A percentile compares a stretch with the other conserved stretches of the same genome.
Conservation (phyloP, 306 rosid genomes). For the Crotalaria pallida region DNA sequence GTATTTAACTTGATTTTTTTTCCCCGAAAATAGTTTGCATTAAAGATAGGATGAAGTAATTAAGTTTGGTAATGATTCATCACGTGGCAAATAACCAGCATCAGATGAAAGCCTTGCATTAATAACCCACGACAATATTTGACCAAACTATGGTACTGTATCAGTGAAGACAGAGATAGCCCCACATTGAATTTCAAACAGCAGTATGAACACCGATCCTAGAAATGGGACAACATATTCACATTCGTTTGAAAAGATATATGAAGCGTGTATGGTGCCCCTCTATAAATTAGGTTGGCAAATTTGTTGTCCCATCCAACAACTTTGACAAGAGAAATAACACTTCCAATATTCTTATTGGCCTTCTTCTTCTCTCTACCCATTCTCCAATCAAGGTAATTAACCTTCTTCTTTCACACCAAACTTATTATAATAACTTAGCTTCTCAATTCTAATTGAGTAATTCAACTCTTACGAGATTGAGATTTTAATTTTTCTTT, state of each 20-base stretch:
- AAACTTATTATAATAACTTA: too few relatives aligned
- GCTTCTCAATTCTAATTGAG: too few relatives aligned
- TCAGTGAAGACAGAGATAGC: slow-evolving; percentile 1
- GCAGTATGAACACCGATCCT: slow-evolving; percentile 13
- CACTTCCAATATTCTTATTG: not conserved
- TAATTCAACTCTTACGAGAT: not conserved
- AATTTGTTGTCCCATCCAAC: not conserved
- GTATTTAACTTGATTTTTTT: too few relatives aligned
- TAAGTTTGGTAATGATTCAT: too few relatives aligned
- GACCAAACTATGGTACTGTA: slow-evolving; percentile 35
- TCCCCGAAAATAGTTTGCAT: too few relatives aligned
- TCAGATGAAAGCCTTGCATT: not conserved
- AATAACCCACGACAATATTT: slow-evolving; percentile 41
- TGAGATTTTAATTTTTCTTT: not conserved
- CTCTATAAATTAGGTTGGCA: not conserved
- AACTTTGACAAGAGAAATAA: not conserved
- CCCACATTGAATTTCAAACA: slow-evolving; percentile 20
- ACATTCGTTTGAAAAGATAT: slow-evolving; percentile 14
- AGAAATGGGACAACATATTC: slow-evolving; percentile 19
- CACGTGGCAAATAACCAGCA: not conserved
- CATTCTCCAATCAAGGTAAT: slow-evolving; percentile 13
- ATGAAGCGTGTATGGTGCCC: slow-evolving; percentile 17
- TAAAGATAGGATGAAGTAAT: too few relatives aligned
- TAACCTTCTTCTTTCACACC: not conserved
- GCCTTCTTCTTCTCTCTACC: not conserved